A percentile compares a stretch with the other conserved stretches of the same genome.
Conservation (phyloP, 148 eudicot genomes). For the Camellia granthamiana region DNA sequence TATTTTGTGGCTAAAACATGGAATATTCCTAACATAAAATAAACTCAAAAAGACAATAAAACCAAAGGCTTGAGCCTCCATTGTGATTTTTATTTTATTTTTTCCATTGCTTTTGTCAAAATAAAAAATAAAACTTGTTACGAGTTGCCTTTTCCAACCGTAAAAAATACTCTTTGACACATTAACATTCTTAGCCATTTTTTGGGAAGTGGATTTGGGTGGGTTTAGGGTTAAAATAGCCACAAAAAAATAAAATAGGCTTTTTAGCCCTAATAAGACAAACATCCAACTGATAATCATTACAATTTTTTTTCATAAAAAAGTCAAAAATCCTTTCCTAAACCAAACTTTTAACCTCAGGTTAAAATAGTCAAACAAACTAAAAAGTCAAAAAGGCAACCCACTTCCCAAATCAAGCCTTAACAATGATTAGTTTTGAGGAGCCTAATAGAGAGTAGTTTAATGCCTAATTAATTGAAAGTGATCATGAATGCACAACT, state of each 20-base stretch:
- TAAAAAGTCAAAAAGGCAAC: too few species aligned
- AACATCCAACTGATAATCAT: too few species aligned
- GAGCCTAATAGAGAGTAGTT: not conserved
- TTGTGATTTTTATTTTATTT: not conserved
- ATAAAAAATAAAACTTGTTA: too few species aligned
- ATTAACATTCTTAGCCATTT: not conserved
- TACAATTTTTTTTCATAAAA: too few species aligned
- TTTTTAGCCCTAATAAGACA: too few species aligned
- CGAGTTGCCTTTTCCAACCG: not conserved
- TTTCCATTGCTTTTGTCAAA: not conserved
- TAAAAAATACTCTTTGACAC: not conserved
- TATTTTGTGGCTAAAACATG: too few species aligned
- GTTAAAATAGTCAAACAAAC: too few species aligned
- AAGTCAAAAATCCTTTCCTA: too few species aligned
- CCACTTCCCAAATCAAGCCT: not conserved
- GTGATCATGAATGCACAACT: conserved; percentile 1
- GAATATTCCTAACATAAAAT: not conserved
- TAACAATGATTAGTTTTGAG: conserved; percentile 18
- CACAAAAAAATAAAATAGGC: too few species aligned
- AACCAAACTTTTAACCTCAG: too few species aligned
- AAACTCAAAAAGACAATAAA: not conserved
- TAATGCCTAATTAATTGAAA: not conserved
- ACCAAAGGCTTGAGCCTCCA: not conserved
- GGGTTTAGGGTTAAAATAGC: too few species aligned
- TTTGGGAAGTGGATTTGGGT: too few species aligned